Evolutionary conservation across 495 filamentous ascomycete species (phyloP).

Genomic region (Tuber borchii): DNA sequence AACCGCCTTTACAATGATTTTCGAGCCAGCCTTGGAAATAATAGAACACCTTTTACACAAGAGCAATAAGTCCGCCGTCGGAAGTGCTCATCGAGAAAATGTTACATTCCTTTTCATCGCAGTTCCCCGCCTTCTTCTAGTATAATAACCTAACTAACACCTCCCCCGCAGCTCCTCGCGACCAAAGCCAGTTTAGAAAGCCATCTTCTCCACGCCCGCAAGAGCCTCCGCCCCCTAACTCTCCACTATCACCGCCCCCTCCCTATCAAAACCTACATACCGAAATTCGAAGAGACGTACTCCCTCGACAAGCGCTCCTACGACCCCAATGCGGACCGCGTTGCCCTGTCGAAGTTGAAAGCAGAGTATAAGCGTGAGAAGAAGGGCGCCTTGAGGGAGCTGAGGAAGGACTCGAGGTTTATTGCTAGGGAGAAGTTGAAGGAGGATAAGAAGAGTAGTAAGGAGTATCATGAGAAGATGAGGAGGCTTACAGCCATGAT

Average conservation of each 20-base stretch:
- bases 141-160: slow-evolving; percentile 3
- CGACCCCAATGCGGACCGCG: slow-evolving; percentile 81
- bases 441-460: slow-evolving; percentile 86
- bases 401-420: slow-evolving; percentile 89
- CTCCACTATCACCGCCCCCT: slow-evolving; percentile 85
- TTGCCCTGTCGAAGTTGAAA: slow-evolving; percentile 70
- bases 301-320: slow-evolving; percentile 84
- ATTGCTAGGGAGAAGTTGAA: slow-evolving; percentile 78
- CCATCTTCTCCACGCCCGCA: slow-evolving; percentile 53
- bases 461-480: slow-evolving; percentile 89
- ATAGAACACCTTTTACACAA: slow-evolving; percentile 52
- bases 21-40: slow-evolving; percentile 54
- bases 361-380: slow-evolving; percentile 88
- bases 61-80: slow-evolving; percentile 8
- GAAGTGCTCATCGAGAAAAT: neutral
- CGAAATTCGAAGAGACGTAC: slow-evolving; percentile 95
- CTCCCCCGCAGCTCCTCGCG: slow-evolving; percentile 37
- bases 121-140: neutral
- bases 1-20: slow-evolving; percentile 67
- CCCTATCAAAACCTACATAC: slow-evolving; percentile 78
- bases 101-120: neutral
- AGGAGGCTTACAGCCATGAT: slow-evolving; percentile 86
- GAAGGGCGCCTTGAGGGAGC: slow-evolving; percentile 89
- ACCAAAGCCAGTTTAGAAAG: slow-evolving; percentile 47
- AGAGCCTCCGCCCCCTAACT: slow-evolving; percentile 66